A percentile compares a stretch with the other conserved stretches of the same genome.
phyloP scores from a whole-genome alignment of 495 filamentous ascomycete species.

The Tetracladium marchalianum region DNA sequence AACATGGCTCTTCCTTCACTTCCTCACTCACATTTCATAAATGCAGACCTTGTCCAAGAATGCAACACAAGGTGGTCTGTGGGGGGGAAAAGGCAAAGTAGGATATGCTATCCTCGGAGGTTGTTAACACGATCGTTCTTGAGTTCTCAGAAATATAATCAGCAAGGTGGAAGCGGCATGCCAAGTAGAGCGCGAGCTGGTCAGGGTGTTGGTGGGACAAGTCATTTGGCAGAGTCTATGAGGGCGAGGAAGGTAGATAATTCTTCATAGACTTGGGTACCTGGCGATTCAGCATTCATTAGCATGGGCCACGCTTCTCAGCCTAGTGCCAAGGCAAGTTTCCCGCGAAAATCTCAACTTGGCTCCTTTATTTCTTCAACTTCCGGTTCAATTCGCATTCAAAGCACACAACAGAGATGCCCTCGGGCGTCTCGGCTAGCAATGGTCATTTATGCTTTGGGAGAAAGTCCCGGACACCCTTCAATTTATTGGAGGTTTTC shows the following conservation, averaged over 20 bases:
- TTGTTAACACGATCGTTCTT: slow-evolving; percentile 76
- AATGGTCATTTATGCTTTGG: slow-evolving; percentile 61
- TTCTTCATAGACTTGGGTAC: no score
- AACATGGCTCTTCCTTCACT: slow-evolving; percentile 72
- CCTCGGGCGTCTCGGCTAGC: slow-evolving; percentile 26
- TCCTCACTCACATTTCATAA: slow-evolving; percentile 66
- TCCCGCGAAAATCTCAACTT: slow-evolving; percentile 20
- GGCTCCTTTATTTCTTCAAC: slow-evolving; percentile 41
- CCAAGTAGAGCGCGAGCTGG: slow-evolving; percentile 47
- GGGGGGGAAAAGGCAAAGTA: slow-evolving; percentile 70
- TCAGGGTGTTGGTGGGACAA: no score
- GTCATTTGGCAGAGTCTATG: no score
- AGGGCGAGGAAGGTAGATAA: no score
- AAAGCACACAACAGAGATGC: slow-evolving; percentile 93
- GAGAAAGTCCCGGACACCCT: slow-evolving; percentile 99
- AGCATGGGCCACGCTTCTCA: not conserved
- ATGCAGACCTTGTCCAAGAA: slow-evolving; percentile 94
- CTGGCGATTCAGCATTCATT: no score
- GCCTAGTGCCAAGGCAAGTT: not conserved
- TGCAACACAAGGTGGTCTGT: slow-evolving; percentile 68
- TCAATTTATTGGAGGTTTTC: slow-evolving; percentile 47
- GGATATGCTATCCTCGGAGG: slow-evolving; percentile 80
- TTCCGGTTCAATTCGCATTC: slow-evolving; percentile 98
- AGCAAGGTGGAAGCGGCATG: slow-evolving; percentile 21
- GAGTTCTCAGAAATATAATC: slow-evolving; percentile 80